Base-by-base conservation (phyloP, 495 filamentous ascomycete genomes). In the Cercophora samala region DNA sequence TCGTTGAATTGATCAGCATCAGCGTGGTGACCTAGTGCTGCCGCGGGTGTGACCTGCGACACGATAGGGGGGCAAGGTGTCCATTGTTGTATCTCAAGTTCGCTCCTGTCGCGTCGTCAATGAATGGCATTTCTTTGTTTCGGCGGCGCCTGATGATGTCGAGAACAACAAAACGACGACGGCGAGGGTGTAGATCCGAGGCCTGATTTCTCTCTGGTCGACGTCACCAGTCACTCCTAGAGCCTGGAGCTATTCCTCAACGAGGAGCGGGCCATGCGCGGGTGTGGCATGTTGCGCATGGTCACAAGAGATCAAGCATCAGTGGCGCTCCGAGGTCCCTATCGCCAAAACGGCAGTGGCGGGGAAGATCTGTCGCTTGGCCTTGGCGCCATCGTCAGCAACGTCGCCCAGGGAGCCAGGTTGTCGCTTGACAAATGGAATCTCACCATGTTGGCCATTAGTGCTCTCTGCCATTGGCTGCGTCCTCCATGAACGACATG, bases 401-500 rank as follows among this genome's bases (percentile, higher is more conserved):
- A 23, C 23, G 15, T 51, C 59, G 53, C 19, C 37, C 62, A 59
- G 46, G 26, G 4, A 4, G 26, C 26, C 26, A 29, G 26, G 26
- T 29, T 29, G 37, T 68, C 63, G 46, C 65, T 60, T 72, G 66
- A 60, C 68, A 68, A 62, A 72, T 60, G 63, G 64, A 68, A 66
- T 66, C 58, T 70, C 67, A 37, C 29, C 46, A 19, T 23, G 23
- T 56, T 64, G 46, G 66, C 56, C 23, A 62, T 23, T 23, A 26
- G 32, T 18, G 59, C 19, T 8, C 17, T 17, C 37, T 64, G 62
- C n/a, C 19, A 68, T 66, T 72, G 60, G 67, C 55, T 54, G 32
- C 5, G 52, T 6, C 19, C 13, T 46, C 8, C 15, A 11, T 46
- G 8, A 17, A 46, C 23, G 64, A 62, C 58, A 60, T 60, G 51